Conservation (phyloP, 2,329 filamentous ascomycete genomes). For the Fusarium staphyleae region DNA sequence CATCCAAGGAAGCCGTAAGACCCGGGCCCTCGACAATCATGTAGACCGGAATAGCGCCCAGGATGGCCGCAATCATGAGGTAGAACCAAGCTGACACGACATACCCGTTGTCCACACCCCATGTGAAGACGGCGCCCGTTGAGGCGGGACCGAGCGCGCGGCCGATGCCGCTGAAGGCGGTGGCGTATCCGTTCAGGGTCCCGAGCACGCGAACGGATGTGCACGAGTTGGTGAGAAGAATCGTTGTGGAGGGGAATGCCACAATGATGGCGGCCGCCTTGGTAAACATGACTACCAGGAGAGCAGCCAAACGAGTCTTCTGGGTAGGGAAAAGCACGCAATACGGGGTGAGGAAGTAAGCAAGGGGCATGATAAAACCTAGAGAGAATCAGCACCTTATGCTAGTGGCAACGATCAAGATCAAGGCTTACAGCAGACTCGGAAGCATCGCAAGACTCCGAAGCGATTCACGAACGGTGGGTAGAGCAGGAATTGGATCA, state of each 20-base stretch:
- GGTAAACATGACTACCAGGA: constrained; percentile 72
- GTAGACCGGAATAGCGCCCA: constrained; percentile 76
- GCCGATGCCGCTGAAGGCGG: constrained; percentile 80
- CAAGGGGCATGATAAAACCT: constrained; percentile 72
- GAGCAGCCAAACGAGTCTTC: constrained; percentile 61
- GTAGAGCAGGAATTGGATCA: constrained; percentile 88
- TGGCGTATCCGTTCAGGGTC: constrained; percentile 90
- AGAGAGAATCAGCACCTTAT: not conserved
- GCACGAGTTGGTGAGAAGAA: constrained; percentile 89
- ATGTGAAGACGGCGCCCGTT: constrained; percentile 75
- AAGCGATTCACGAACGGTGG: constrained; percentile 75
- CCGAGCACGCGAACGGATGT: constrained; percentile 76
- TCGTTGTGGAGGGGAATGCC: constrained; percentile 87
- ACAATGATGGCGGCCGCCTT: constrained; percentile 82
- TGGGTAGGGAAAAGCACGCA: constrained; percentile 66
- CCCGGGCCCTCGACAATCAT: constrained; percentile 79
- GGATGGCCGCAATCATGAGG: constrained; percentile 66
- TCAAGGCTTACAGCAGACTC: constrained; percentile 59
- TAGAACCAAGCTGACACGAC: constrained; percentile 84
- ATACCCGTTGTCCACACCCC: constrained; percentile 77
- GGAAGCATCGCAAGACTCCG: constrained; percentile 78
- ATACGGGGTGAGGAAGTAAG: constrained; percentile 85
- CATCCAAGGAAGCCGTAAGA: constrained; percentile 51
- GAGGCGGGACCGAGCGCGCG: constrained; percentile 79
- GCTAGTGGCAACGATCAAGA: too few relatives aligned